Conservation (phyloP, 2,329 filamentous ascomycete species). For the Monosporascus sp. region DNA sequence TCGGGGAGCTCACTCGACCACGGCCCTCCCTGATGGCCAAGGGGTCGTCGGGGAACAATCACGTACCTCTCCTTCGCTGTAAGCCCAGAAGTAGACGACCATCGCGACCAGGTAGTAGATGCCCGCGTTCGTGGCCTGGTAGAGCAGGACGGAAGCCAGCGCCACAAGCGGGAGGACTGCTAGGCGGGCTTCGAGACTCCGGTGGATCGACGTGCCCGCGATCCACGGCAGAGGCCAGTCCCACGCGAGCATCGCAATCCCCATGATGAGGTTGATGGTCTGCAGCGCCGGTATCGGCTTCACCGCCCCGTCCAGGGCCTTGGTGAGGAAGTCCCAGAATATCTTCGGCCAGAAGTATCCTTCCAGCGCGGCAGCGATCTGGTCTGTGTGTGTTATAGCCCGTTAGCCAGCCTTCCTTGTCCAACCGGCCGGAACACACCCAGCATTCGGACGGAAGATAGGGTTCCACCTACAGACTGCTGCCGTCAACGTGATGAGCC, state of each 20-base stretch:
- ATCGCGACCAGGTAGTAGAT: conserved; percentile 88
- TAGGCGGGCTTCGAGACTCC: conserved; percentile 81
- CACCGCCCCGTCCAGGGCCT: conserved; percentile 79
- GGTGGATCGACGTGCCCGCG: conserved; percentile 73
- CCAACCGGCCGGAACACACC: not conserved
- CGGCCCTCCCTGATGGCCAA: too few species aligned
- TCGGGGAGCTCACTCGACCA: not conserved
- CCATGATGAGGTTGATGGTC: conserved; percentile 81
- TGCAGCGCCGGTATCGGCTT: conserved; percentile 86
- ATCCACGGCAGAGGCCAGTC: conserved; percentile 84
- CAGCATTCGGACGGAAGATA: not conserved
- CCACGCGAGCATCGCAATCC: conserved; percentile 71
- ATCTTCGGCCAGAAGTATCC: conserved; percentile 98
- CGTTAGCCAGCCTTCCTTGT: conserved; percentile 19
- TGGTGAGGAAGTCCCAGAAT: conserved; percentile 95
- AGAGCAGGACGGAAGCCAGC: conserved; percentile 70
- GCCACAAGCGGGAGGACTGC: conserved; percentile 75
- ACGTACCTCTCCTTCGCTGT: conserved; percentile 87
- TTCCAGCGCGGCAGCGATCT: conserved; percentile 76
- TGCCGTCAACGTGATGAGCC: conserved; percentile 85
- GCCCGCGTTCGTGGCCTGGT: conserved; percentile 88
- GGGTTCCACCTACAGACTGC: conserved; percentile 43
- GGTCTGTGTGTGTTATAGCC: conserved; percentile 54
- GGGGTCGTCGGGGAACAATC: too few species aligned
- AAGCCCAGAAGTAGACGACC: conserved; percentile 91